Evolutionary conservation across 2,329 filamentous ascomycete species (phyloP), one percentile per base, ranked within the genome.

Genomic region (Talaromyces sp.): DNA sequence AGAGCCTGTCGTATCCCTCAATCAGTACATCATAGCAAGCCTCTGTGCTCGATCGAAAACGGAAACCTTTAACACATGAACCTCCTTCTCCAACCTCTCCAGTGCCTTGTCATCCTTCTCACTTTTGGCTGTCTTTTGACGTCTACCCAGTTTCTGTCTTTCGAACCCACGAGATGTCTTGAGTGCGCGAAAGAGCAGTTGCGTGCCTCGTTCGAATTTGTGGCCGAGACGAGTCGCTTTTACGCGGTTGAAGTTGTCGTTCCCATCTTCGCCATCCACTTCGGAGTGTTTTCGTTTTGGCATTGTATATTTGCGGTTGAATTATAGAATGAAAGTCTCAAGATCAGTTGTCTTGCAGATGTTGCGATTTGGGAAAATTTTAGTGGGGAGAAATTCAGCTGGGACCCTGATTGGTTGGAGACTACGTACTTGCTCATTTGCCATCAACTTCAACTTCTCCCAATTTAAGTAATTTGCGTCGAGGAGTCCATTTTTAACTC

Each of bases 151-250:
- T 70, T 88, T 88, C 72, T 88, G 86, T 57, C 85, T 78, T 72
- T 88, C 86, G 66, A 88, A 86, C 11, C 83, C 82, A 48, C 83
- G 83, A 39, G 83, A 84, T 9, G 82, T 76, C 69, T 86, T 86
- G 48, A 88, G 78, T 1, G 83, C 83, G 28, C 79, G 74, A 21
- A 77, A 75, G 4, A 88, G 76, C 21, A 79, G 69, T 62, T 81
- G 80, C 48, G 80, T 78, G 28, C 80, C 81, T 54, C 81, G 77
- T 35, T 81, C 75, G 63, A 86, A 77, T 66, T 81, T 80, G 60
- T 79, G 72, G 40, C 76, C 74, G 3, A 83, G 69, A 16, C 79
- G 76, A 37, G 72, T 68, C 7, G 69, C 69, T 66, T 76, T 76
- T 54, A 76, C 68, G 4, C 70, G 67, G 37, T 73, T 64, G 58